phyloP scores from a whole-genome alignment of 805 yeast species.

The Isabelozyma gotoi region DNA sequence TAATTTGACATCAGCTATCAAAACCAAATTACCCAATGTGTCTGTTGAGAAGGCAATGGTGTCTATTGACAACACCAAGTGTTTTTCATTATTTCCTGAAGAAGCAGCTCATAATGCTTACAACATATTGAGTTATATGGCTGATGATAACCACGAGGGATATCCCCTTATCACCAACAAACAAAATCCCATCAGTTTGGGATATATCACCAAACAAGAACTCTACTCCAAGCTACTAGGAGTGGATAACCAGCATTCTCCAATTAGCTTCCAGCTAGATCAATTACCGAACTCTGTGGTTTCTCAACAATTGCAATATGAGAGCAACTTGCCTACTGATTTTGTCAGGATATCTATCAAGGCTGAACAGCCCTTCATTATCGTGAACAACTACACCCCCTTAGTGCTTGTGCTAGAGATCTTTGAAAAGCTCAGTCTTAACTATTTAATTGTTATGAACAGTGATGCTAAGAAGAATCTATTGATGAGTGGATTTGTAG shows the following conservation, averaged over 20 bases:
- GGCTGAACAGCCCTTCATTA: conserved; percentile 21
- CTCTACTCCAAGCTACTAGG: conserved; percentile 11
- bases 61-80: conserved; percentile 25
- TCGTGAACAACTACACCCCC: conserved; percentile 30
- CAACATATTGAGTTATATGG: conserved; percentile 16
- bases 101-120: conserved; percentile 21
- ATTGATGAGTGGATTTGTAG: conserved; percentile 36
- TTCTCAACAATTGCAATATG: conserved; percentile 24
- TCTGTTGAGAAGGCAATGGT: conserved; percentile 27
- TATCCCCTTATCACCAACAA: conserved; percentile 34
- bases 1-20: conserved; percentile 23
- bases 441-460: conserved; percentile 29
- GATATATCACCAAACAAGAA: conserved; percentile 33
- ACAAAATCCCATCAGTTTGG: conserved; percentile 25
- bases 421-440: conserved; percentile 39
- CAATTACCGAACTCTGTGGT: conserved; percentile 14
- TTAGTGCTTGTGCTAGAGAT: conserved; percentile 31
- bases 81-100: conserved; percentile 25
- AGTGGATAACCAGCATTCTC: not conserved
- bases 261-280: conserved; percentile 19
- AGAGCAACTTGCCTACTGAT: conserved; percentile 10
- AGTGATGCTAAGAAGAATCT: conserved; percentile 8
- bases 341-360: conserved; percentile 6
- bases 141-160: conserved; percentile 41
- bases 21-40: conserved; percentile 34